Evolutionary conservation across 371 early-diverging fungal species (phyloP), one percentile per base, ranked within the genome.

Genomic region (Caulochytrium protostelioides): DNA sequence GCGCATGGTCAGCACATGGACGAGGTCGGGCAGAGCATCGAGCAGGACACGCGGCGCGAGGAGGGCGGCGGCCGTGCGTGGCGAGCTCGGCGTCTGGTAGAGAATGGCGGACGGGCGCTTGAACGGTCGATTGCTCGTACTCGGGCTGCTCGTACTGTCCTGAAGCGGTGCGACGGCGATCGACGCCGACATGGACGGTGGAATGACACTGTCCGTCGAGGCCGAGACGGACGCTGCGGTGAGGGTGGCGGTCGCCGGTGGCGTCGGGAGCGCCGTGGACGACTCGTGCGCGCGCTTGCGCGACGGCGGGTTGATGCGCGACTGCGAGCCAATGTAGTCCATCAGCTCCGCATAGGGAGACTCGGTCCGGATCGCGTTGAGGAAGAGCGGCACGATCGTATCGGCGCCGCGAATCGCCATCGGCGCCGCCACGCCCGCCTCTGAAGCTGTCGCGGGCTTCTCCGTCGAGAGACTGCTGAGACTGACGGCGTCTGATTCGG

Each of bases 1-100:
- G 16, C 69, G 65, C 35, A 72, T 50, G 2, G 72, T 67, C 12
- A 74, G 37, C 7, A 72, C 67, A 43, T 65, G 65, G 18, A 72
- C 47, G 34, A 72, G 67, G 29, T 72, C 70, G 0, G 46, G 42
- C 2, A 28, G 26, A 25, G 22, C 23, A 3, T 33, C 12, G 20
- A 50, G 26, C 20, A 45, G 35, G 27, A 35, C 26, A 39, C 17
- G 24, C 34, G 27, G 14, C 7, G 30, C 6, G n/a, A 30, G 30
- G n/a, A 30, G 6, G 7, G 6, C 30, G n/a, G 16, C 6, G 16
- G 6, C 30, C 30, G 17, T 7, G 16, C 13, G 18, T 25, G 7
- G 12, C 12, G 7, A 12, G 25, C 6, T 25, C 10, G 14, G 14
- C 22, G 18, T 7, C n/a, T 12, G 16, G 34, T n/a, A n/a, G n/a